Evolutionary conservation across 352 stramenopile genomes (phyloP), one percentile per base, ranked within the genome.

Genomic region (Globisporangium echinulatum): DNA sequence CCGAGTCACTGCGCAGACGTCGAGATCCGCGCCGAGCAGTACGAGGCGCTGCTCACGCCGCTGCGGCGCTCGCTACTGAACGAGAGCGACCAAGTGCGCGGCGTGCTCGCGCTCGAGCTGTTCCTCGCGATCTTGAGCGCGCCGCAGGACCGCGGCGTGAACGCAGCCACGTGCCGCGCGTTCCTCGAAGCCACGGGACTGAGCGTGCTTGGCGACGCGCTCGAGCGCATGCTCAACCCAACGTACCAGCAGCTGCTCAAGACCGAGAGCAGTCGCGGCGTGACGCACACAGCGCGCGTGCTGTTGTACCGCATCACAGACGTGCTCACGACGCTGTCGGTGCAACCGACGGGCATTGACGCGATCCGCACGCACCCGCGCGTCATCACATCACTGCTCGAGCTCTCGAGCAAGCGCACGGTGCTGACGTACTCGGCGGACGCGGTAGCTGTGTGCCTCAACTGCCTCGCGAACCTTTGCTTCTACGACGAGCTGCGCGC

Each of bases 251-350:
- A 90, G 36, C 61, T 91, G 9, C 63, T 94, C 7, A 75, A 72
- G 37, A 68, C 62, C 0, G 69, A 66, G 37, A 72, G 59, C 15
- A 56, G 56, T 2, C 61, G 62, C 38, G 56, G 57, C 8, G 68
- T 58, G 7, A 53, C 69, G 19, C 75, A 80, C 59, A 85, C 80
- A 48, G 80, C 82, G 1, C 77, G 79, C 14, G 66, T 79, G 15
- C 63, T 94, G 38, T 69, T 94, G 11, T 88, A 82, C 67, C 83
- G 82, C 19, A 71, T 79, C n/a, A 89, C 75, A 14, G 81, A 90
- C 11, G 52, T 92, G 10, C 61, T 92, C 9, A 79, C 71, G 1
- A 76, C 76, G 11, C 59, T 92, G 17, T 76, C 75, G 0, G 54
- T 70, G 36, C 51, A 82, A 14, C 39, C 60, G 7, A 62, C 72